Base-by-base conservation (phyloP, 2,329 filamentous ascomycete genomes). In the Botrytis squamosa region DNA sequence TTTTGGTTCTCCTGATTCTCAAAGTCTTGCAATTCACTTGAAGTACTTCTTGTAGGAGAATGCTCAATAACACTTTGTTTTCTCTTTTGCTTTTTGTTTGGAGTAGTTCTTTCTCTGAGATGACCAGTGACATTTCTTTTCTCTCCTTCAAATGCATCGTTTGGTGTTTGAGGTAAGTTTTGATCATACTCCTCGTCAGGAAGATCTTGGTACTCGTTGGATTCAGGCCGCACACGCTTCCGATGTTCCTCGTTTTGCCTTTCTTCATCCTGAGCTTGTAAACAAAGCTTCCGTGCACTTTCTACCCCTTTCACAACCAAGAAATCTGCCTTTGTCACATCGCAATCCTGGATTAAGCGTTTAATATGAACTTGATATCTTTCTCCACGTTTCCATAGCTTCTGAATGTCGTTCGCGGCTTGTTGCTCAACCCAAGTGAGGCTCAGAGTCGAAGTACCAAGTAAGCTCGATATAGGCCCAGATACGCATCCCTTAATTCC, bases 231-330 rank as follows among this genome's bases (percentile, higher is more conserved):
- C 7, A 14, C 22, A 52, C 1, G 25, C 1, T 16, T n/a, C 9
- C 2, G n/a, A 18, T 55, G 0, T 7, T 55, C 6, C 14, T 29
- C 52, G 2, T 3, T 29, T 8, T 8, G 8, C 3, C n/a, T 29
- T 55, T 55, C 52, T 29, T 7, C 52, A 4, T 55, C 52, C 6
- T 55, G 52, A 55, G n/a, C 14, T 6, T 16, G 25, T 55, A 55
- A 5, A 29, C 52, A 55, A 29, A 18, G 29, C 14, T 55, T 55
- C 5, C n/a, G 52, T 6, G 52, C 52, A 18, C n/a, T 29, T 29
- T 29, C 14, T 29, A 55, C 52, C 25, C 25, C 52, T 29, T 55
- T 55, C 4, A 18, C 6, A 29, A 55, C 14, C 25, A 55, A 5
- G 29, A 55, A 29, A 29, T 55, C 52, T 29, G 25, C 52, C 14